Conservation (phyloP, 257 asterid genomes). For the Hygrophila difformis region DNA sequence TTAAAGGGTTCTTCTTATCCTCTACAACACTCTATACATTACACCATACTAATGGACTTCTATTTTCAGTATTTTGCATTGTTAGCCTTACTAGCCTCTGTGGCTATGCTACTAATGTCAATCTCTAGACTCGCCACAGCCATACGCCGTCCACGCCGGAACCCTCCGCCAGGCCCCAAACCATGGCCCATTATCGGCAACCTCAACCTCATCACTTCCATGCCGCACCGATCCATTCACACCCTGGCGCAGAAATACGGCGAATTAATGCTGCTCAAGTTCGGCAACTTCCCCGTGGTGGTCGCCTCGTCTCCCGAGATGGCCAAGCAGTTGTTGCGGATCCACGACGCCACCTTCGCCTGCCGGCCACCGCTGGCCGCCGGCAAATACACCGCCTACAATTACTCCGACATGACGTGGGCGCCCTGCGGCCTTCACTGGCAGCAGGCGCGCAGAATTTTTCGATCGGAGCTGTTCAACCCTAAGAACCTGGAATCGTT, state of each 20-base stretch:
- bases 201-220: not conserved
- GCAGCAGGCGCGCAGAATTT: not conserved
- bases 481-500: not conserved
- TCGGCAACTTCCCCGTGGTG: not conserved
- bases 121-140: too few species aligned
- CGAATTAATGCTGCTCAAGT: not conserved
- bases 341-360: not conserved
- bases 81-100: too few species aligned
- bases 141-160: too few species aligned
- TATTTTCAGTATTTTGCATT: too few species aligned
- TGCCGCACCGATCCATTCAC: not conserved
- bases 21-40: too few species aligned
- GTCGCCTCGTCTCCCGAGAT: not conserved
- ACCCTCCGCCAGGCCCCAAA: not conserved
- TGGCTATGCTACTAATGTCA: too few species aligned
- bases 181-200: conserved; percentile 1
- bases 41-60: too few species aligned
- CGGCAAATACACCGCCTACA: not conserved
- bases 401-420: conserved; percentile 1
- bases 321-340: conserved; percentile 1
- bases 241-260: not conserved
- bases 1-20: too few species aligned
- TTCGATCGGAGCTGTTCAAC: not conserved
- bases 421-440: not conserved
- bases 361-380: not conserved